Percentiles rank a stretch among this genome's conserved stretches.
phyloP scores from a whole-genome alignment of 306 rosid genomes.

The Castanea mollissima region DNA sequence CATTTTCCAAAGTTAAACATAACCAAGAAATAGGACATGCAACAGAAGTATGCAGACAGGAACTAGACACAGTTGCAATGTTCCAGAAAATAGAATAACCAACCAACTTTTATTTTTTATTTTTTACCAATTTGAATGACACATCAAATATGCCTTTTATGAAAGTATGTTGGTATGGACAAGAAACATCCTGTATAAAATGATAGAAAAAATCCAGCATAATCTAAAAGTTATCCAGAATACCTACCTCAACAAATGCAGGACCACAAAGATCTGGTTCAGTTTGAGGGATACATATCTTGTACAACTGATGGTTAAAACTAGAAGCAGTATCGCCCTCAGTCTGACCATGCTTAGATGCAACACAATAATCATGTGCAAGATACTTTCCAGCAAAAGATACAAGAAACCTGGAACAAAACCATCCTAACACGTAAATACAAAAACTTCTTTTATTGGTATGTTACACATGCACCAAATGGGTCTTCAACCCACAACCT shows the following conservation, averaged over 20 bases:
- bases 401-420: slow-evolving; percentile 77
- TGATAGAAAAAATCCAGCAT: neutral
- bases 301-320: slow-evolving; percentile 60
- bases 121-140: neutral
- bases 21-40: neutral
- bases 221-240: neutral
- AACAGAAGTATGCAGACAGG: neutral
- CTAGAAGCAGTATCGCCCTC: slow-evolving; percentile 45
- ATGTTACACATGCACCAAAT: no score
- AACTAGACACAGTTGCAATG: neutral
- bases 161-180: slow-evolving; percentile 11
- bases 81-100: neutral
- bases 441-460: neutral
- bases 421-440: slow-evolving; percentile 24
- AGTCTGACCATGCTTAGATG: slow-evolving; percentile 46
- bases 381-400: slow-evolving; percentile 90
- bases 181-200: slow-evolving; percentile 11
- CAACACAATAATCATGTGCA: slow-evolving; percentile 41
- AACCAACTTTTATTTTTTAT: neutral
- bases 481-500: no score
- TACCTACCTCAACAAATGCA: slow-evolving; percentile 84
- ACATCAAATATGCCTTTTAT: slow-evolving; percentile 2
- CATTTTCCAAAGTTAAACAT: neutral
- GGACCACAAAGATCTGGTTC: slow-evolving; percentile 76
- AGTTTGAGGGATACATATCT: slow-evolving; percentile 65